phyloP scores from a whole-genome alignment of 2,329 filamentous ascomycete species.

The Colletotrichum sp. region DNA sequence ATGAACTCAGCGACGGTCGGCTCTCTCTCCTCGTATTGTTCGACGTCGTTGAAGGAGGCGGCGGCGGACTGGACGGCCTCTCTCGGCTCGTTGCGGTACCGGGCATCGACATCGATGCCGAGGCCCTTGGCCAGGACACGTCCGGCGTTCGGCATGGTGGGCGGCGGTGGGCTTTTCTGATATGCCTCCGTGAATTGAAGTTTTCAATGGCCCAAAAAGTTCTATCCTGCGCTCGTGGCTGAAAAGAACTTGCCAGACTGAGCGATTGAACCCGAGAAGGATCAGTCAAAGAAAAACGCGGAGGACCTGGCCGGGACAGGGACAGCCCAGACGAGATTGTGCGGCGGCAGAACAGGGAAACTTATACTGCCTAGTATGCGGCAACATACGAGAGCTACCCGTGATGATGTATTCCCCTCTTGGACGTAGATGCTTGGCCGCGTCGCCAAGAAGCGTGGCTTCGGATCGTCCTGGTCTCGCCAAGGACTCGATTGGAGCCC shows the following conservation, averaged over 20 bases:
- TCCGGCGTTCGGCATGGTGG: constrained; percentile 24
- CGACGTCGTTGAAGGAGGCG: constrained; percentile 23
- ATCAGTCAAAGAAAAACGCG: not conserved
- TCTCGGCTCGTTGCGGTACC: constrained; percentile 27
- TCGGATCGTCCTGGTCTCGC: constrained; percentile 19
- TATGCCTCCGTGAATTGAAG: not conserved
- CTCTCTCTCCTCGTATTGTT: constrained; percentile 37
- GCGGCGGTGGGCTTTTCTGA: not conserved
- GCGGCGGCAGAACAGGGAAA: not conserved
- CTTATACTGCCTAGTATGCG: constrained; percentile 6
- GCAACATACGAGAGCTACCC: not conserved
- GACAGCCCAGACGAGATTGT: not conserved
- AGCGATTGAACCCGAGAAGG: not conserved
- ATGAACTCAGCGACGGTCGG: constrained; percentile 47
- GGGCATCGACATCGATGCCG: constrained; percentile 34
- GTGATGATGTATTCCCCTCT: constrained; percentile 16
- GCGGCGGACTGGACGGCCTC: constrained; percentile 31
- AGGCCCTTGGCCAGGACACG: constrained; percentile 30
- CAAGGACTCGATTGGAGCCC: constrained; percentile 10
- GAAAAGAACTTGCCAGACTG: fast-evolving
- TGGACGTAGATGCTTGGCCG: constrained; percentile 16
- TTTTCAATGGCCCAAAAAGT: not conserved
- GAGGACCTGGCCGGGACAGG: not conserved
- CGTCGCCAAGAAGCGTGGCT: constrained; percentile 20
- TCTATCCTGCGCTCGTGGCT: not conserved